Base-by-base conservation (phyloP, 352 stramenopile species). In the Pythium scleroteichum region DNA sequence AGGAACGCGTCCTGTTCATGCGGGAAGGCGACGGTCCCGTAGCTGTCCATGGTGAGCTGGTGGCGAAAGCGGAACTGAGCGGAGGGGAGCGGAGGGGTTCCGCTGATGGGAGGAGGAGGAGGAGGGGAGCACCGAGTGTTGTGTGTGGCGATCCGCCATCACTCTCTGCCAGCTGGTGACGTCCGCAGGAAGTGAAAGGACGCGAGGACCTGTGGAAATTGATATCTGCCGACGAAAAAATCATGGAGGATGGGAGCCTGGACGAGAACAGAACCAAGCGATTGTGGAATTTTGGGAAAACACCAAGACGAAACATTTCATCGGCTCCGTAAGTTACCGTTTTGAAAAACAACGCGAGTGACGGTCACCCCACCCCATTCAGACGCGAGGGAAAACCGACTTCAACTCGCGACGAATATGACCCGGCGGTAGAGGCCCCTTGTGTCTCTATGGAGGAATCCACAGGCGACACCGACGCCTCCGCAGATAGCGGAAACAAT, bases 1-100 rank as follows among this genome's bases (percentile, higher is more conserved):
- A 63, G 55, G 46, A 63, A 63, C 45, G 35, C 46, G 42, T 63
- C 55, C 32, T 62, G 44, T 23, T 62, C 54, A 20, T 55, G 42
- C 42, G 54, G 23, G 19, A 45, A 60, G 27, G 17, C 24, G 40
- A 60, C 53, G 10, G 53, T 33, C 17, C 53, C 53, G 41, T 60
- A 60, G 40, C n/a, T 45, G 53, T 52, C 42, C 53, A 52, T 52
- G 33, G n/a, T 60, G n/a, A 40, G 9, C 50, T 19, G 22, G 13
- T 20, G 27, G 27, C 8, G 27, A 52, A 12, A 35, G 29, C 29
- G 29, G 16, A 20, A 44, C 51, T 12, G 44, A 42, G 50, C 33
- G 33, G 35, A 23, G 19, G 32, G 26, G 48, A 45, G 48, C 16
- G 10, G 19, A 2, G 2, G 19, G 48, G 6, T 24, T 20, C n/a